These are phyloP conservation scores for Brasilioporus rufonigricans DNA, from an alignment of 768 basidiomycete species.

Conservation along the genomic window DNA sequence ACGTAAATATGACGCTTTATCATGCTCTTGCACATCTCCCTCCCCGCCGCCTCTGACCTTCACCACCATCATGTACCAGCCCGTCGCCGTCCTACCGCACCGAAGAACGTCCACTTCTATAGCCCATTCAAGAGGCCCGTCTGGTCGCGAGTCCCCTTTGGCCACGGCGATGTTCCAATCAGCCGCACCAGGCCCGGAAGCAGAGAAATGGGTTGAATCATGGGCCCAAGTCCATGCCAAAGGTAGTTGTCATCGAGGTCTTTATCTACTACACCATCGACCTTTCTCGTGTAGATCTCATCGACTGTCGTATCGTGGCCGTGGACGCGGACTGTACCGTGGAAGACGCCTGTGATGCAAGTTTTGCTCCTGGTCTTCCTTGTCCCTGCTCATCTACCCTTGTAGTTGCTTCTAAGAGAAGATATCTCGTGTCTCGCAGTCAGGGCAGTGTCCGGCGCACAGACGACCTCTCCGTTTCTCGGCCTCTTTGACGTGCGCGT, in stretches of 20 bases:
- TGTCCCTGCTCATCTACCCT: background rate
- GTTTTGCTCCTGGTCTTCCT: constrained; percentile 16
- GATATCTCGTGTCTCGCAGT: constrained; percentile 66
- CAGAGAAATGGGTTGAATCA: constrained; percentile 52
- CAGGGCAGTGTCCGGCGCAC: constrained; percentile 32
- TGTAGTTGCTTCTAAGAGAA: constrained; percentile 60
- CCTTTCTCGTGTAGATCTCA: constrained; percentile 48
- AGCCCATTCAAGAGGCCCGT: constrained; percentile 10
- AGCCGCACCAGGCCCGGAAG: constrained; percentile 28
- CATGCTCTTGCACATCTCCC: constrained; percentile 15
- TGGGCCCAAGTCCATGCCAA: constrained; percentile 58
- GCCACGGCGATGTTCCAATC: constrained; percentile 11
- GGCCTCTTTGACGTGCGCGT: constrained; percentile 75
- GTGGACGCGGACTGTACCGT: constrained; percentile 73
- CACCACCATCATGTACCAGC: constrained; percentile 13
- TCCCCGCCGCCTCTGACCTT: background rate
- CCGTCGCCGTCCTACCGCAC: constrained; percentile 12
- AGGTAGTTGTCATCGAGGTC: constrained; percentile 38
- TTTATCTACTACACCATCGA: background rate
- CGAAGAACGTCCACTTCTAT: constrained; percentile 21
- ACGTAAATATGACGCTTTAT: constrained; percentile 16
- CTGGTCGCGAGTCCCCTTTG: constrained; percentile 18
- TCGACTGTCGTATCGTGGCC: constrained; percentile 63
- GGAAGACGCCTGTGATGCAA: constrained; percentile 79
- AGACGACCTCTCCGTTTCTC: constrained; percentile 33